These are phyloP conservation scores for Tulasnella sp. DNA, from an alignment of 768 basidiomycete species.

Conservation along the genomic window DNA sequence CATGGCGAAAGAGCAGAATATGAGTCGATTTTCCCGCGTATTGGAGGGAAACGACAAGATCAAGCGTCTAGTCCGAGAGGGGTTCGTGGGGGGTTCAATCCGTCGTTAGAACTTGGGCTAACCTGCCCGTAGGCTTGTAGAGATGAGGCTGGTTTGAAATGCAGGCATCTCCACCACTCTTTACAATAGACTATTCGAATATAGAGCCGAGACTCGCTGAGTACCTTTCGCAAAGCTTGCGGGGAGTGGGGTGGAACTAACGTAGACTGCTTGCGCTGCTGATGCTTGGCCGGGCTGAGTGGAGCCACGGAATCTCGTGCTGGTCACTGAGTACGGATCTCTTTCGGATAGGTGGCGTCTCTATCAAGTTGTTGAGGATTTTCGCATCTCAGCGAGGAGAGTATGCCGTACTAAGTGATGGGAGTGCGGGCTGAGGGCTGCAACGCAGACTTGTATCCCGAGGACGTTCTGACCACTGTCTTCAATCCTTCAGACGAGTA, in stretches of 20 bases:
- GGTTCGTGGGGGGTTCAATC: not conserved
- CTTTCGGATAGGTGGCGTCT: no score
- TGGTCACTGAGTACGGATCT: no score
- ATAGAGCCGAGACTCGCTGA: not conserved
- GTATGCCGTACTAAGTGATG: no score
- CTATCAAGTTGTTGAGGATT: no score
- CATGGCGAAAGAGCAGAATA: not conserved
- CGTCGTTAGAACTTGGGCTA: not conserved
- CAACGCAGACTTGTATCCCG: not conserved
- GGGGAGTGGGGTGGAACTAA: no score
- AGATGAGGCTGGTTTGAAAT: not conserved
- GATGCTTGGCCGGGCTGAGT: no score
- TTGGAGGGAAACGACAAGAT: not conserved
- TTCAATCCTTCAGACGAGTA: not conserved
- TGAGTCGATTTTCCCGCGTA: not conserved
- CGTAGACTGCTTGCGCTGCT: no score
- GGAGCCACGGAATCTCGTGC: no score
- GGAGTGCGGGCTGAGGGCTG: not conserved
- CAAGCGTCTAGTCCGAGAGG: not conserved
- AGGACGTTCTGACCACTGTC: not conserved
- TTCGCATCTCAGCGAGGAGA: not conserved
- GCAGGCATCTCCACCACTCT: not conserved
- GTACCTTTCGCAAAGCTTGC: not conserved
- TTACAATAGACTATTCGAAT: no score
- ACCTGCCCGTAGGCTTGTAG: not conserved